phyloP scores from a whole-genome alignment of 2,329 filamentous ascomycete species.

The Botrytis cinerea region DNA sequence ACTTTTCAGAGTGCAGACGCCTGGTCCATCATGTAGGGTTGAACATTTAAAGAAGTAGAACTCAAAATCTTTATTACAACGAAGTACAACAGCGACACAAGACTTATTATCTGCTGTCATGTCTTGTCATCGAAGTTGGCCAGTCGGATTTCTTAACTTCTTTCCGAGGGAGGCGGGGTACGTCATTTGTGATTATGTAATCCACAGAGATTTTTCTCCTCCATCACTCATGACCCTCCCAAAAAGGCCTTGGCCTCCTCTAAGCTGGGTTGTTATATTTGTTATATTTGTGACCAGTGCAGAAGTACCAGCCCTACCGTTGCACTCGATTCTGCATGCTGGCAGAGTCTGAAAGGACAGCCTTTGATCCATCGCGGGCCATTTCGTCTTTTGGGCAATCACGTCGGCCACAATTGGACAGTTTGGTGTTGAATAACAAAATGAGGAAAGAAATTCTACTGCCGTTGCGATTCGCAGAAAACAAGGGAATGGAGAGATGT shows the following conservation, averaged over 20 bases:
- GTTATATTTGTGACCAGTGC: not conserved
- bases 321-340: not conserved
- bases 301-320: not conserved
- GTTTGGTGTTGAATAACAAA: not conserved
- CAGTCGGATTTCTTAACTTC: not conserved
- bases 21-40: not conserved
- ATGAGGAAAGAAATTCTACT: not conserved
- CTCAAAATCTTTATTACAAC: not conserved
- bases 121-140: not conserved
- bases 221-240: not conserved
- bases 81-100: not conserved
- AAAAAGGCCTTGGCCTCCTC: not conserved
- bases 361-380: not conserved
- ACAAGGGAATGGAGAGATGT: not conserved
- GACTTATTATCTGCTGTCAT: not conserved
- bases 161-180: not conserved
- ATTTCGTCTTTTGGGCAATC: not conserved
- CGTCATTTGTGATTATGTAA: slow-evolving; percentile 6
- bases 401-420: not conserved
- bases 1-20: slow-evolving; percentile 1
- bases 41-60: not conserved
- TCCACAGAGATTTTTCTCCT: not conserved
- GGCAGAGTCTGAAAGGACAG: not conserved
- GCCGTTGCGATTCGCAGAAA: not conserved
- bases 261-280: not conserved